A percentile compares a stretch with the other conserved stretches of the same genome.
phyloP scores from a whole-genome alignment of 495 filamentous ascomycete genomes.

The Xylaria venustula region DNA sequence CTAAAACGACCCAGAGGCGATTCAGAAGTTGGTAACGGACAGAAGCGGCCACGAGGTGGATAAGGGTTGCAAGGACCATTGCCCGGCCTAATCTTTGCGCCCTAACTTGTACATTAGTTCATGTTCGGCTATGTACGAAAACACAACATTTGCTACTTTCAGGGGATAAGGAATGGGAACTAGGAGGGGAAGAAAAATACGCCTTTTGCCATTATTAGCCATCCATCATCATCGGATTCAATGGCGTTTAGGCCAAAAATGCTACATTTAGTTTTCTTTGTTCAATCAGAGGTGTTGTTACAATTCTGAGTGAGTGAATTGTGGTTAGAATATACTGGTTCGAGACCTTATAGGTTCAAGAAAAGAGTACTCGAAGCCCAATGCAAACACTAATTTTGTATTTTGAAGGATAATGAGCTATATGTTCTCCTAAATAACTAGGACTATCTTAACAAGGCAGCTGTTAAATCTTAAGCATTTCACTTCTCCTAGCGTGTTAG shows the following conservation, averaged over 20 bases:
- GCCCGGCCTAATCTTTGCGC: too few relatives aligned
- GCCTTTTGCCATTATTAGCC: not conserved
- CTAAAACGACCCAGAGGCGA: constrained; percentile 66
- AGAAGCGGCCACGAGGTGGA: constrained; percentile 36
- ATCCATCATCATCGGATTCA: not conserved
- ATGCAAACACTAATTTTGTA: too few relatives aligned
- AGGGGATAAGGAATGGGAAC: not conserved
- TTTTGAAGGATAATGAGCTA: too few relatives aligned
- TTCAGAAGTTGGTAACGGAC: constrained; percentile 44
- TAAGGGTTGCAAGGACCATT: too few relatives aligned
- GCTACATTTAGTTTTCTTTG: not conserved
- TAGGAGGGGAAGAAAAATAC: not conserved
- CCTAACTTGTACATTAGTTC: not conserved
- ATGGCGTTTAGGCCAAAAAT: not conserved
- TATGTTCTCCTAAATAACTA: too few relatives aligned
- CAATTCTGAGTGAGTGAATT: not conserved
- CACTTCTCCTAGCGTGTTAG: too few relatives aligned
- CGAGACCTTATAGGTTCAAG: not conserved
- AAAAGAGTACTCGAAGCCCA: not conserved
- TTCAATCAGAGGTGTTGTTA: not conserved
- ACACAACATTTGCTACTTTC: not conserved
- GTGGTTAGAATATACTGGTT: not conserved
- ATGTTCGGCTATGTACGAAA: not conserved
- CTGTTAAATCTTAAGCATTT: too few relatives aligned
- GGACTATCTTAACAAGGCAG: too few relatives aligned